These are phyloP conservation scores for Trichoderma erinaceum DNA, from an alignment of 495 filamentous ascomycete genomes.

Conservation along the genomic window DNA sequence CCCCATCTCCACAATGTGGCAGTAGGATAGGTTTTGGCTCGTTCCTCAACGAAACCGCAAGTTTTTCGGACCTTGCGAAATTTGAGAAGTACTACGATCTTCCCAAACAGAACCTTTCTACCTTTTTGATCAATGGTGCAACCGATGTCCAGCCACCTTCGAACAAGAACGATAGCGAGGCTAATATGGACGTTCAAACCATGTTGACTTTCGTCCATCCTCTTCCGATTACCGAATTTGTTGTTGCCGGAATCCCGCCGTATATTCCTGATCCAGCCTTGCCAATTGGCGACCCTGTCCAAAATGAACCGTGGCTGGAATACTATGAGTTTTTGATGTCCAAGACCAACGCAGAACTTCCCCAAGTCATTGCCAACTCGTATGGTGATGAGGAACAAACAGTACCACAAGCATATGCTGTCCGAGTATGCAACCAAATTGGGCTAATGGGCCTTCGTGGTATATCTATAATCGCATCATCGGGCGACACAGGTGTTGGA, in stretches of 20 bases:
- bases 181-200: conserved; percentile 72
- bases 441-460: conserved; percentile 64
- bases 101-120: conserved; percentile 56
- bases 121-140: conserved; percentile 54
- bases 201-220: conserved; percentile 44
- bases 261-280: background rate
- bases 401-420: conserved; percentile 60
- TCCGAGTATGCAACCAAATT: conserved; percentile 62
- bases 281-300: background rate
- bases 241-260: conserved; percentile 54
- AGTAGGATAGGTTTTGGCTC: conserved; percentile 52
- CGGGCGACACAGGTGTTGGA: conserved; percentile 68
- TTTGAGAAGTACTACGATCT: conserved; percentile 32
- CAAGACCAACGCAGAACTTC: conserved; percentile 44
- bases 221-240: conserved; percentile 52
- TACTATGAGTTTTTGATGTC: conserved; percentile 49
- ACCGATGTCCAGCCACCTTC: conserved; percentile 44
- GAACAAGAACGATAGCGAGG: conserved; percentile 46
- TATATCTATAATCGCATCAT: conserved; percentile 66
- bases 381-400: conserved; percentile 81
- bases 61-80: conserved; percentile 21
- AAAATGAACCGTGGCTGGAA: conserved; percentile 70
- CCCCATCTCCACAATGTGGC: conserved; percentile 37
- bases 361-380: conserved; percentile 68
- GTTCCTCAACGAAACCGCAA: conserved; percentile 45